phyloP scores from a whole-genome alignment of 306 rosid genomes.

The Prinsepia uniflora region DNA sequence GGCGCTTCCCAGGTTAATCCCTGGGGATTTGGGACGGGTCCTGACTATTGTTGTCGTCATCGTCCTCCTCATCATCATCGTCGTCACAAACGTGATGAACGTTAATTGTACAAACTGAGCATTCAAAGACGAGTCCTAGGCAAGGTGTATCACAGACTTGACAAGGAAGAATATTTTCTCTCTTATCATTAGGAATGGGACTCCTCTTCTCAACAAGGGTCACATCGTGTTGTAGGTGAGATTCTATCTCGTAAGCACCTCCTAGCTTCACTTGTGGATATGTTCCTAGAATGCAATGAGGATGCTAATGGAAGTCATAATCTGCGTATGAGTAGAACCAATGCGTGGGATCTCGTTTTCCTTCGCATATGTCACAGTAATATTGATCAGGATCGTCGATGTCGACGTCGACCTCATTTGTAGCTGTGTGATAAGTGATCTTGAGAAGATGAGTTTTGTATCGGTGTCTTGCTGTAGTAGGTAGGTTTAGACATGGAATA shows the following conservation, averaged over 20 bases:
- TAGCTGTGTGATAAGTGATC: too few species aligned
- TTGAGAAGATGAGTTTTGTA: neutral
- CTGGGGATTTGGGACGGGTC: too few species aligned
- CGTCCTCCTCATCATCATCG: too few species aligned
- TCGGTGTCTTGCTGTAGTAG: neutral
- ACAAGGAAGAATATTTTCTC: neutral
- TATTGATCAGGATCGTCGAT: neutral
- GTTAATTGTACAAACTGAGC: neutral
- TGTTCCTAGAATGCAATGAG: neutral
- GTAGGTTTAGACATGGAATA: neutral
- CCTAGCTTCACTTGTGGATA: constrained; percentile 3
- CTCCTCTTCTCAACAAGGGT: too few species aligned
- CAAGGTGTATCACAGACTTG: neutral
- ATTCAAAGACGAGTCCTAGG: neutral
- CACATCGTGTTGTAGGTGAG: too few species aligned
- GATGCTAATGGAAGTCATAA: neutral
- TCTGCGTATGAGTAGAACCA: neutral
- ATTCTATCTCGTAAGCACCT: neutral
- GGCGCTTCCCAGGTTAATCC: too few species aligned
- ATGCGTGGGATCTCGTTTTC: neutral
- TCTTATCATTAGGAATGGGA: neutral
- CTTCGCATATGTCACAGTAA: neutral
- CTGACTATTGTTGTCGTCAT: too few species aligned
- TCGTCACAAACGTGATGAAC: too few species aligned
- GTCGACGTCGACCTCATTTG: neutral